Evolutionary conservation across 371 early-diverging fungal genomes (phyloP).

Genomic region (Mortierella sp.): DNA sequence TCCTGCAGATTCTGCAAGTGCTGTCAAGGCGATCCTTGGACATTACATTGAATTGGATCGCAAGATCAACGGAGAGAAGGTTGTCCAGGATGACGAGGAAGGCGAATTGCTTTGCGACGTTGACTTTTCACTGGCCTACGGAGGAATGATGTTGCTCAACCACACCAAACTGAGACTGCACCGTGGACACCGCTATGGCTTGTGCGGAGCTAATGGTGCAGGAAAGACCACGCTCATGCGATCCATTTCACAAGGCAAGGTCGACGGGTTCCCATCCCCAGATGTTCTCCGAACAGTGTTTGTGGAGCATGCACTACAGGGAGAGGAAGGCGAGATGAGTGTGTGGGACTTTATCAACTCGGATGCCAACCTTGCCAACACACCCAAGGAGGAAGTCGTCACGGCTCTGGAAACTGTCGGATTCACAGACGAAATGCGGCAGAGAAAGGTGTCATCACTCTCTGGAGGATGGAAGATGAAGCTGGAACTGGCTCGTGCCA

Average conservation of each 20-base stretch:
- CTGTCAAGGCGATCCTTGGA: slow-evolving; percentile 50
- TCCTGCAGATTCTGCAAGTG: slow-evolving; percentile 40
- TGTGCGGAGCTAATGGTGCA: slow-evolving; percentile 88
- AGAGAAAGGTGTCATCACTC: slow-evolving; percentile 73
- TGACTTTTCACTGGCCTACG: slow-evolving; percentile 84
- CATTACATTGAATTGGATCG: slow-evolving; percentile 54
- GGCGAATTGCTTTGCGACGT: slow-evolving; percentile 84
- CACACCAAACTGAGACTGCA: slow-evolving; percentile 78
- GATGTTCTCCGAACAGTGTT: slow-evolving; percentile 76
- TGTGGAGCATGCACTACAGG: slow-evolving; percentile 84
- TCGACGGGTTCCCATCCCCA: slow-evolving; percentile 82
- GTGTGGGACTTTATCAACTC: slow-evolving; percentile 74
- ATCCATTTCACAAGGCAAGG: slow-evolving; percentile 78
- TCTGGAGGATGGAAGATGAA: slow-evolving; percentile 95
- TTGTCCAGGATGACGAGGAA: slow-evolving; percentile 71
- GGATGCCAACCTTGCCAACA: slow-evolving; percentile 63
- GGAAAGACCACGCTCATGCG: slow-evolving; percentile 93
- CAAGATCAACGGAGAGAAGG: slow-evolving; percentile 53
- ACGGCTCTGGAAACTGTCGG: slow-evolving; percentile 71
- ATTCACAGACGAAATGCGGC: slow-evolving; percentile 73
- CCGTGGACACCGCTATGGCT: slow-evolving; percentile 85
- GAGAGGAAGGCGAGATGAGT: slow-evolving; percentile 72
- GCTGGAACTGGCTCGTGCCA: slow-evolving; percentile 87
- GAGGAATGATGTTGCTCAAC: slow-evolving; percentile 85
- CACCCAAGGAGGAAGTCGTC: slow-evolving; percentile 61